These are phyloP conservation scores for Chaetomium olivaceum DNA, from an alignment of 2,329 filamentous ascomycete genomes.

Conservation along the genomic window DNA sequence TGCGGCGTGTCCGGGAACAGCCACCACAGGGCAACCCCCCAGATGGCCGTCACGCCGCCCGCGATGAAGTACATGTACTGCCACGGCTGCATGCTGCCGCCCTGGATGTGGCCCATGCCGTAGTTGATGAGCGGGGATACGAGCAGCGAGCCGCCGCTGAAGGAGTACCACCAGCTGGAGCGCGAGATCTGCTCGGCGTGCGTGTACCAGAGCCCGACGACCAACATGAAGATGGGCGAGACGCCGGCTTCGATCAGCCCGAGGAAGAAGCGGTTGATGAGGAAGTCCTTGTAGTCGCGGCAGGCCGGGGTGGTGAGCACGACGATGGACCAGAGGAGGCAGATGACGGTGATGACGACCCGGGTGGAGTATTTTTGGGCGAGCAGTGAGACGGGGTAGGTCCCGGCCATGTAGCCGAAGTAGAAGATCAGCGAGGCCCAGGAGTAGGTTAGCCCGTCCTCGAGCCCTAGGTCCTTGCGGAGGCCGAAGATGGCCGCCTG, in stretches of 20 bases:
- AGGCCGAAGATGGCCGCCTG: conserved; percentile 51
- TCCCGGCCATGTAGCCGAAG: conserved; percentile 47
- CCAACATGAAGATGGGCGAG: conserved; percentile 51
- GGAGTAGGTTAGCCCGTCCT: conserved; percentile 46
- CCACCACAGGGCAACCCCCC: conserved; percentile 35
- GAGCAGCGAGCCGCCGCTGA: conserved; percentile 47
- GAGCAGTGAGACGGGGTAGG: conserved; percentile 33
- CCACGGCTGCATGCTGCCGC: conserved; percentile 43
- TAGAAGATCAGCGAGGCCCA: conserved; percentile 50
- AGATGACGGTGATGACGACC: conserved; percentile 43
- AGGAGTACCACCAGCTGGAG: conserved; percentile 46
- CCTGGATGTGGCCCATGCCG: conserved; percentile 46
- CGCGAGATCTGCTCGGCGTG: conserved; percentile 44
- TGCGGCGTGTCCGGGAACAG: conserved; percentile 35
- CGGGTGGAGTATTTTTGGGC: conserved; percentile 50
- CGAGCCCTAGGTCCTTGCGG: conserved; percentile 43
- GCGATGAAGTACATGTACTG: conserved; percentile 46
- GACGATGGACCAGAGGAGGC: conserved; percentile 42
- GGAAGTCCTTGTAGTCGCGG: conserved; percentile 38
- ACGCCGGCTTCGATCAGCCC: conserved; percentile 58
- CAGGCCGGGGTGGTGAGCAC: conserved; percentile 43
- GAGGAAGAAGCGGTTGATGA: conserved; percentile 48
- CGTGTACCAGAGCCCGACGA: conserved; percentile 54
- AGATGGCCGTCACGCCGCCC: conserved; percentile 44
- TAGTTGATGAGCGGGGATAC: conserved; percentile 51